A percentile compares a stretch with the other conserved stretches of the same genome.
Evolutionary conservation across 2,329 filamentous ascomycete species (phyloP).

Genomic region (Erysiphe neolycopersici): DNA sequence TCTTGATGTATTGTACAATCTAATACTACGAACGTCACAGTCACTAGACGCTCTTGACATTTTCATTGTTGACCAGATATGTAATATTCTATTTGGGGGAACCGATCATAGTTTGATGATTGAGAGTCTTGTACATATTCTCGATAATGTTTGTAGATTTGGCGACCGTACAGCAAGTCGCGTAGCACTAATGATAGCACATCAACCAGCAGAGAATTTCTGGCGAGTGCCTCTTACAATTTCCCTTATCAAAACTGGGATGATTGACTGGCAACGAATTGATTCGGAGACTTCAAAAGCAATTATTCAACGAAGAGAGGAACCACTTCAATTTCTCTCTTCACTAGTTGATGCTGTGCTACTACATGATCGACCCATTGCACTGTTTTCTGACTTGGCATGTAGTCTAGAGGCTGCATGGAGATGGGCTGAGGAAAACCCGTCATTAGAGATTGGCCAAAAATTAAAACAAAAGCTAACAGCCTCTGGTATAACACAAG

Average conservation of each 20-base stretch:
- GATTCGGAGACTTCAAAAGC: conserved; percentile 49
- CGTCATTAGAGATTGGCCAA: conserved; percentile 35
- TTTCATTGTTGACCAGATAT: conserved; percentile 32
- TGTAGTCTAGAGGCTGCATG: conserved; percentile 59
- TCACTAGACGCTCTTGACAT: conserved; percentile 31
- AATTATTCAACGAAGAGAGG: conserved; percentile 40
- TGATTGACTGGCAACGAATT: conserved; percentile 35
- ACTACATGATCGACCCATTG: conserved; percentile 49
- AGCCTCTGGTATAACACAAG: conserved; percentile 26
- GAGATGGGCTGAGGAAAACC: conserved; percentile 53
- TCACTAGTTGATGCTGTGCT: conserved; percentile 55
- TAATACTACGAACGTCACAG: conserved; percentile 35
- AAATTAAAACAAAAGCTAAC: conserved; percentile 41
- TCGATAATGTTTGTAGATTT: conserved; percentile 33
- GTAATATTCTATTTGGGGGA: conserved; percentile 25
- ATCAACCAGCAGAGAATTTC: conserved; percentile 27
- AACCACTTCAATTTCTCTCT: conserved; percentile 54
- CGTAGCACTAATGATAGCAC: conserved; percentile 27
- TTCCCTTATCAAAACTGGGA: conserved; percentile 29
- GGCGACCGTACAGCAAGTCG: conserved; percentile 23
- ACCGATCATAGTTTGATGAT: conserved; percentile 26
- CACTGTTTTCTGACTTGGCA: conserved; percentile 64
- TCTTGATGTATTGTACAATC: conserved; percentile 31
- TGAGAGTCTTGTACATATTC: conserved; percentile 33
- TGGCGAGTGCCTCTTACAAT: conserved; percentile 29